Conservation (phyloP, 805 yeast genomes). For the Saccharomyces jurei region DNA sequence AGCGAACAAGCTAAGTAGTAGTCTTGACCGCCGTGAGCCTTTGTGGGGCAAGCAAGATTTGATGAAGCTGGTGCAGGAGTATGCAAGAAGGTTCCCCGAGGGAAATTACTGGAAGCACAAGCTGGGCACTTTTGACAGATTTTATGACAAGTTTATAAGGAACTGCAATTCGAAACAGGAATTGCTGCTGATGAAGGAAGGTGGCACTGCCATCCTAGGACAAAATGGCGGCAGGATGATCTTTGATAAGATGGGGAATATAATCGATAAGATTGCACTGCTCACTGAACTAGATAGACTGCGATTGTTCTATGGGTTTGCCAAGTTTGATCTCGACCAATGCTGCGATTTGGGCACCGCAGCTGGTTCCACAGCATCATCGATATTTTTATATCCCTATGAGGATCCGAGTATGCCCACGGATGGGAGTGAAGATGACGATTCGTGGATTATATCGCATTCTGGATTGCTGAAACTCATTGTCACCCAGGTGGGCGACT, state of each 20-base stretch:
- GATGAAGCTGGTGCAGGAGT: not conserved
- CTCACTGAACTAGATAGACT: constrained; percentile 27
- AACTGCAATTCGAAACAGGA: constrained; percentile 31
- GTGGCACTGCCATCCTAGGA: constrained; percentile 6
- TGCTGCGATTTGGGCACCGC: constrained; percentile 20
- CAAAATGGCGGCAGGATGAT: constrained; percentile 28
- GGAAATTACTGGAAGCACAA: constrained; percentile 82
- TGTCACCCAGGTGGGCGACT: constrained; percentile 89
- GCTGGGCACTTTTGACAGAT: constrained; percentile 30
- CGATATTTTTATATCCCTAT: constrained; percentile 40
- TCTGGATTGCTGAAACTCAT: constrained; percentile 57
- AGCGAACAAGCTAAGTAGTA: constrained; percentile 13
- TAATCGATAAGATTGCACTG: constrained; percentile 30
- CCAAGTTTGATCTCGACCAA: constrained; percentile 25
- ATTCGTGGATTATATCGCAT: constrained; percentile 42
- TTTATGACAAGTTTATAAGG: constrained; percentile 30
- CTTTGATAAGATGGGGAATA: constrained; percentile 31
- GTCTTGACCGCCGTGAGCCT: not conserved
- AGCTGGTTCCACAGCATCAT: constrained; percentile 69
- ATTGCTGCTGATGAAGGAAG: constrained; percentile 20
- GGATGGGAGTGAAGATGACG: constrained; percentile 18
- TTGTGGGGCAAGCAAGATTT: not conserved
- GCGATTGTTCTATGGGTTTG: constrained; percentile 21
- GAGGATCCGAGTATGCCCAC: constrained; percentile 1
- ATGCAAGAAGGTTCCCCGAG: constrained; percentile 30